Base-by-base conservation (phyloP, 192 early-diverging fungal genomes). In the Linnemannia elongata region DNA sequence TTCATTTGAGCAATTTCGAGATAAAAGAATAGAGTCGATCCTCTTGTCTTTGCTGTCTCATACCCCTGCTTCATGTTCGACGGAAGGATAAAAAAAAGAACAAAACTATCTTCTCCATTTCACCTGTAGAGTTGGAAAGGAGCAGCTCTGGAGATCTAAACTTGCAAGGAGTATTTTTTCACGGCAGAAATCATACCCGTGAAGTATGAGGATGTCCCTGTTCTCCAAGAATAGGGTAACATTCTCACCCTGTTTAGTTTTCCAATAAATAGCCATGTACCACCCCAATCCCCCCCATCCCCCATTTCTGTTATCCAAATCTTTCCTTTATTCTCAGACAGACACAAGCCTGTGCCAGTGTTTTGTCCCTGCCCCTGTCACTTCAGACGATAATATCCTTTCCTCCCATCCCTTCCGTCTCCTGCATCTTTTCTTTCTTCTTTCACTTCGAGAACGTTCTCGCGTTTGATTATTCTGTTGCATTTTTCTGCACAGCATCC, bases 101-200 rank as follows among this genome's bases (percentile, higher is more conserved):
- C 18, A 4, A 52, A 52, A 52, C 49, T 52, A 15, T 52, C 49
- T 20, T 2, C 18, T 49, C n/a, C 15, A 49, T 49, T 49, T 63
- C n/a, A 6, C 8, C n/a, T 63, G 27, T 44, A 15, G 3, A 4
- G 10, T 49, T 49, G 47, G 47, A 55, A 55, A 20, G 12, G 44
- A 27, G 30, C 27, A 52, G 60, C 60, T 66, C 60, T 66, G 30
- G 27, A 45, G 13, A 45, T 45, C 44, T 45, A 33, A 4, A 30
- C 12, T 10, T 30, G 9, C 15, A 66, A 66, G 60, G 12, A 33
- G 30, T 44, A 30, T 72, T 36, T 71, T 71, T 69, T 49, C 78
- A 30, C 78, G 72, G 78, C 54, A 33, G 60, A 77, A 69, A 77
- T 47, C 76, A 77, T 77, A 49, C 7, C 76, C 76, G 76, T 42